Evolutionary conservation across 495 filamentous ascomycete species (phyloP).

Genomic region (Glarea lozoyensis): DNA sequence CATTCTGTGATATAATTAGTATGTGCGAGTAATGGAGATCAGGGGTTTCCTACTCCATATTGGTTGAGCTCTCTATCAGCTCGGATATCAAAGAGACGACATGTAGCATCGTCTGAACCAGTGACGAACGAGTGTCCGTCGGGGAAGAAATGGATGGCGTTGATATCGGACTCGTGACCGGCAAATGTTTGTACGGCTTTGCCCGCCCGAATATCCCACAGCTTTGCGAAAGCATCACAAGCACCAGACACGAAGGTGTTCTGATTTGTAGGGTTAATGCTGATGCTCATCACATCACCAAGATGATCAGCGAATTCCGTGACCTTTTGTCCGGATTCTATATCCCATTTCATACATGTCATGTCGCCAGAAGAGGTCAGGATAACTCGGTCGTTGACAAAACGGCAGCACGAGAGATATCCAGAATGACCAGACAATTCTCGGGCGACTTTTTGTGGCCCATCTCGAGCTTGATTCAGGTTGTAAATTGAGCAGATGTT

Average conservation of each 20-base stretch:
- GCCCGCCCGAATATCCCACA: slow-evolving; percentile 97
- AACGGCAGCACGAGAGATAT: slow-evolving; percentile 96
- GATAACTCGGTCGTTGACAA: slow-evolving; percentile 97
- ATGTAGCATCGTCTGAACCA: slow-evolving; percentile 95
- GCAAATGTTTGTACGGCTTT: slow-evolving; percentile 98
- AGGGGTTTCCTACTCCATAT: slow-evolving; percentile 64
- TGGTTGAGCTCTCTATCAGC: slow-evolving; percentile 93
- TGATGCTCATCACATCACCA: slow-evolving; percentile 99
- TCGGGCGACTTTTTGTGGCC: slow-evolving; percentile 89
- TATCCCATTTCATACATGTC: slow-evolving; percentile 99
- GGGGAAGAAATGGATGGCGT: slow-evolving; percentile 98
- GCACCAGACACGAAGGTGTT: slow-evolving; percentile 97
- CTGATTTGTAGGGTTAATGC: slow-evolving; percentile 98
- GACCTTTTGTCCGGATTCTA: slow-evolving; percentile 93
- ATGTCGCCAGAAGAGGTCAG: slow-evolving; percentile 98
- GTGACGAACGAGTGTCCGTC: slow-evolving; percentile 98
- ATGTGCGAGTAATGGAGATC: slow-evolving; percentile 3
- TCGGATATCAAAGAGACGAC: slow-evolving; percentile 94
- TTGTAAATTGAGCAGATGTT: slow-evolving; percentile 99
- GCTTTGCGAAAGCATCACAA: slow-evolving; percentile 95
- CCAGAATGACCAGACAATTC: slow-evolving; percentile 96
- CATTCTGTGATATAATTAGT: slow-evolving; percentile 53
- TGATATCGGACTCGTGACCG: slow-evolving; percentile 98
- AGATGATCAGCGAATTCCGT: slow-evolving; percentile 98
- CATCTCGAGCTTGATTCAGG: slow-evolving; percentile 84